Evolutionary conservation across 768 basidiomycete genomes (phyloP).

Genomic region (Russula ochroleuca): DNA sequence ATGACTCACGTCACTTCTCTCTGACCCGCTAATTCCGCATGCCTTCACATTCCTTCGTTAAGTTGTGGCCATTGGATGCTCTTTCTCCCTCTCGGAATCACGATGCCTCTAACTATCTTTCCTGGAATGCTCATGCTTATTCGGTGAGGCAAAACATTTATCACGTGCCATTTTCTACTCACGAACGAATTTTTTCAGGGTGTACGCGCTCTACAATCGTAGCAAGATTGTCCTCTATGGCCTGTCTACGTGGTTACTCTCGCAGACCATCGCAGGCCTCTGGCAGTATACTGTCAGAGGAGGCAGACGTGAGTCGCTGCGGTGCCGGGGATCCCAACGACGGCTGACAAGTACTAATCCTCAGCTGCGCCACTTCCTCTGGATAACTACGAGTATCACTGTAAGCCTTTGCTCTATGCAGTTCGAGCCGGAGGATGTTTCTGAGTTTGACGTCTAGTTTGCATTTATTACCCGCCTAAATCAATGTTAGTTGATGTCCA

Average conservation of each 20-base stretch:
- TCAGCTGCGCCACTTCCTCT: constrained; percentile 24
- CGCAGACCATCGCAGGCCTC: constrained; percentile 22
- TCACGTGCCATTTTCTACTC: not conserved
- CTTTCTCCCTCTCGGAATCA: constrained; percentile 27
- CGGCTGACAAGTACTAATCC: not conserved
- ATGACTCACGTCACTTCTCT: not conserved
- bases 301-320: constrained; percentile 12
- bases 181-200: constrained; percentile 11
- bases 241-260: constrained; percentile 13
- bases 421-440: not conserved
- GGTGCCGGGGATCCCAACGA: not conserved
- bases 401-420: constrained; percentile 9
- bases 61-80: constrained; percentile 26
- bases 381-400: constrained; percentile 27
- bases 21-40: not conserved
- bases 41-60: not conserved
- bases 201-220: constrained; percentile 27
- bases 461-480: constrained; percentile 25
- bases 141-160: constrained; percentile 9
- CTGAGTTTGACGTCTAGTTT: constrained; percentile 19
- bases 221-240: constrained; percentile 20
- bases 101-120: constrained; percentile 22
- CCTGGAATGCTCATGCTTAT: constrained; percentile 27
- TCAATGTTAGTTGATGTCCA: constrained; percentile 11
- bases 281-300: constrained; percentile 25